Conservation (phyloP, 164 flowering plant species). For the Warburgia ugandensis region DNA sequence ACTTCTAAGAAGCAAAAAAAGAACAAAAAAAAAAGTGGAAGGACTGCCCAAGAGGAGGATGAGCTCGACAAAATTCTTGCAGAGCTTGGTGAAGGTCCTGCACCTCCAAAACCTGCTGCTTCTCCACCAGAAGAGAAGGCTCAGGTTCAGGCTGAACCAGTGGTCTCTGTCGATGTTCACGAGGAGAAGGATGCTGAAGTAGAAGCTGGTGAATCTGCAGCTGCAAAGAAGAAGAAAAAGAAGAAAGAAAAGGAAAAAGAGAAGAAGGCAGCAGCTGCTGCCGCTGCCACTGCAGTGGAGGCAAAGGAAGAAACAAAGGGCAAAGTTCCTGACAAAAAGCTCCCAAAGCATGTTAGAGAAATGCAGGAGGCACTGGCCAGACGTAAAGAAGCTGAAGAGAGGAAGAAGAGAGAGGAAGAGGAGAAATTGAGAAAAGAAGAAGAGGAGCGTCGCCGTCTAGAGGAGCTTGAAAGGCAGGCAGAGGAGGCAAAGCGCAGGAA, state of each 20-base stretch:
- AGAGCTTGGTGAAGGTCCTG: conserved; percentile 70
- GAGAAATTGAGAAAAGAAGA: too few relatives aligned
- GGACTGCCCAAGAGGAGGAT: conserved; percentile 91
- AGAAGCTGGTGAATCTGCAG: conserved; percentile 51
- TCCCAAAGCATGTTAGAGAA: conserved; percentile 93
- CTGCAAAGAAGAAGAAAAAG: conserved; percentile 93
- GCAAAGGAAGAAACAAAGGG: conserved; percentile 32
- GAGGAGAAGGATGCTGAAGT: conserved; percentile 60
- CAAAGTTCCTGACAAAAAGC: conserved; percentile 59
- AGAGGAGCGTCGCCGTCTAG: conserved; percentile 72
- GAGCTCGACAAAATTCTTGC: conserved; percentile 90
- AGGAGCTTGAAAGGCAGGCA: conserved; percentile 72
- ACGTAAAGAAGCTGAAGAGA: conserved; percentile 82
- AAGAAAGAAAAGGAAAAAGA: too few relatives aligned
- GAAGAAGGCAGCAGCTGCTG: conserved; percentile 35
- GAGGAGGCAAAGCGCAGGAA: conserved; percentile 83
- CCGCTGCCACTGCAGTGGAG: conserved; percentile 25
- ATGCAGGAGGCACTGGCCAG: conserved; percentile 92
- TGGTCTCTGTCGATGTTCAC: conserved; percentile 23
- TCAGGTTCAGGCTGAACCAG: conserved; percentile 33
- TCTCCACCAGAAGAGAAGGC: conserved; percentile 41
- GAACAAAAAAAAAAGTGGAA: conserved; percentile 83
- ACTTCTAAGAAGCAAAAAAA: conserved; percentile 69
- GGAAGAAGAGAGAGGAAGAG: conserved; percentile 78
- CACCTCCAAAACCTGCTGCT: conserved; percentile 30